A percentile compares a stretch with the other conserved stretches of the same genome.
These are phyloP conservation scores for Sanghuangporus weigelae DNA, from an alignment of 1,284 basidiomycete species.

Conservation along the genomic window DNA sequence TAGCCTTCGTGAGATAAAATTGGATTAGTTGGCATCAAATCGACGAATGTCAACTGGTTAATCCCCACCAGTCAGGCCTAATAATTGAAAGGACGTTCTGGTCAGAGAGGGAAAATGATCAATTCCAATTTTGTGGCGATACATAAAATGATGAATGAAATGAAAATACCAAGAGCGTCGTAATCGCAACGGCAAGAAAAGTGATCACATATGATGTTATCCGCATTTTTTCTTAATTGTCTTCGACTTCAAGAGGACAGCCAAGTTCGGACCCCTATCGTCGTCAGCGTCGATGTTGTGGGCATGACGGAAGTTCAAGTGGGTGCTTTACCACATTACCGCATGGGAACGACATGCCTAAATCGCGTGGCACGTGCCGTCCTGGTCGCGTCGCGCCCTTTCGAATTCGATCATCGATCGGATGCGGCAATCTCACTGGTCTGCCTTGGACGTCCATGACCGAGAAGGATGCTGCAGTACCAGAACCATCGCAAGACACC, in stretches of 20 bases:
- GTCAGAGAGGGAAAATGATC: not conserved
- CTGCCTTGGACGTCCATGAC: not conserved
- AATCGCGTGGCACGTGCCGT: not conserved
- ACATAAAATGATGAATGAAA: not conserved
- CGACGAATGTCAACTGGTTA: slow-evolving; percentile 15
- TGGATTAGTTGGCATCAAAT: slow-evolving; percentile 21
- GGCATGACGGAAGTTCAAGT: not conserved
- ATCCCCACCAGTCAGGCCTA: slow-evolving; percentile 58
- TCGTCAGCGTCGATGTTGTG: not conserved
- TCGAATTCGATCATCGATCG: too few species aligned
- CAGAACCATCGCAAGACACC: slow-evolving; percentile 12
- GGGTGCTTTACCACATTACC: not conserved
- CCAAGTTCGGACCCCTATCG: not conserved
- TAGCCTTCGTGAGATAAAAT: slow-evolving; percentile 43
- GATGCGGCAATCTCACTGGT: not conserved
- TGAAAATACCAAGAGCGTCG: slow-evolving; percentile 48
- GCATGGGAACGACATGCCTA: not conserved
- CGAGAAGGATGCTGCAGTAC: not conserved
- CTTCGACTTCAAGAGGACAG: not conserved
- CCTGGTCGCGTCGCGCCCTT: not conserved
- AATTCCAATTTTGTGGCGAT: slow-evolving; percentile 5
- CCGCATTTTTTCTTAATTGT: slow-evolving; percentile 38
- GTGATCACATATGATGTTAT: slow-evolving; percentile 61
- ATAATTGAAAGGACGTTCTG: slow-evolving; percentile 56
- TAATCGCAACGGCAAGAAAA: slow-evolving; percentile 45